Base-by-base conservation (phyloP, 2,329 filamentous ascomycete species). In the Claviceps quebecensis region DNA sequence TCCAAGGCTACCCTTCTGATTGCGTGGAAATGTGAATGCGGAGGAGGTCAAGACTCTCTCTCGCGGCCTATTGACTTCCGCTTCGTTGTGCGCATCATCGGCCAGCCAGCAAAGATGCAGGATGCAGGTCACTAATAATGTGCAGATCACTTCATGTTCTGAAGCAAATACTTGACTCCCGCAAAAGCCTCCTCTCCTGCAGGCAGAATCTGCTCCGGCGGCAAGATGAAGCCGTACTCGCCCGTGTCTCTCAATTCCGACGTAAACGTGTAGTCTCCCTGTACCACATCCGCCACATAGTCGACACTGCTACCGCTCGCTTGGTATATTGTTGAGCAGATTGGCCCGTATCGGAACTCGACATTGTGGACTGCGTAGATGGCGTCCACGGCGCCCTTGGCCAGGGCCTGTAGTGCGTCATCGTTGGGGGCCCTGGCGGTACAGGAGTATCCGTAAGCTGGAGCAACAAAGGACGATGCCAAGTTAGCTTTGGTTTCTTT, bases 371-470 rank as follows among this genome's bases (percentile, higher is more conserved):
- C 44, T 9, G 44, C 44, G 16, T 17, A 17, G 3, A 45, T 45
- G 14, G 44, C 44, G 26, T 70, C 66, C 16, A 73, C 72, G 8
- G 72, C 69, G 5, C 69, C 70, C 17, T 61, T 59, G 2, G 76
- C 74, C 0, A 84, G 69, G 0, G 63, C 60, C 56, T 73, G 68
- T 53, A 78, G 72, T 50, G 73, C 67, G 7, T 68, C 61, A 50
- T 75, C 65, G 54, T 77, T 74, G 49, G 69, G 65, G 7, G 74
- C 61, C 13, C 66, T 60, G 19, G 63, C 68, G 17, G 64, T 65
- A 68, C 78, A 83, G 6, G 73, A 75, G 65, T 80, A 83, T 40
- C 79, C 80, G 58, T 81, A 83, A 2, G 76, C 69, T 54, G 6
- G 5, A 14, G 19, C 71, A 39, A 29, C 29, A 29, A 2, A 29